Evolutionary conservation across 331 rosid genomes (phyloP), one percentile per base, ranked within the genome.

Genomic region (Malus hybrid): DNA sequence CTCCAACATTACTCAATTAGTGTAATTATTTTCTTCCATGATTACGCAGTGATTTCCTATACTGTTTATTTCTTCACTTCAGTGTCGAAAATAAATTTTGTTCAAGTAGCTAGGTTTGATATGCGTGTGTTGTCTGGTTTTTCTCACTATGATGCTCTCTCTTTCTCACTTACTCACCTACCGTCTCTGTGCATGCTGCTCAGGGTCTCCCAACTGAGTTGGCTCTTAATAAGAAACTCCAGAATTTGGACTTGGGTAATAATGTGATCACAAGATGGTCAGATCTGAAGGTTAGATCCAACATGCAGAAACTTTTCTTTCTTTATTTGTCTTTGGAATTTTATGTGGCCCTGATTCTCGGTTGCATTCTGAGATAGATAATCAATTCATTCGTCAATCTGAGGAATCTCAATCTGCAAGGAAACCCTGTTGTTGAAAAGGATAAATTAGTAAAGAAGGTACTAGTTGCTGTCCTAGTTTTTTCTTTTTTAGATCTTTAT

Each of bases 161-260:
- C 20, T 33, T 65, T 67, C n/a, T 31, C 44, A 24, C 48, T 64
- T 39, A 15, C 13, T 32, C 27, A 2, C 52, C 52, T 12, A 44
- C 52, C 0, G 52, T 44, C n/a, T 69, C 27, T 67, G 14, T 79
- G 50, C 70, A 42, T 69, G 11, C 59, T 79, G 70, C 73, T 73
- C 96, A 91, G 98, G 80, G 78, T 84, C 95, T 94, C 71, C 96
- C 98, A 10, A 82, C 76, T 32, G 96, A 91, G 73, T 79, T 94
- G 85, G 74, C 68, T 77, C 82, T 81, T 56, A 94, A 94, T 83
- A 85, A 87, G 77, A 85, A 77, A 80, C 91, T 94, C 74, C 88
- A 50, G 80, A 91, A 81, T 82, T 83, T 94, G 83, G 98, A 94
- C 81, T 44, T 44, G 52, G 48, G 48, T 42, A 42, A 42, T 42